Conservation (phyloP, 2,329 filamentous ascomycete genomes). For the Trichocomaceae sp. region DNA sequence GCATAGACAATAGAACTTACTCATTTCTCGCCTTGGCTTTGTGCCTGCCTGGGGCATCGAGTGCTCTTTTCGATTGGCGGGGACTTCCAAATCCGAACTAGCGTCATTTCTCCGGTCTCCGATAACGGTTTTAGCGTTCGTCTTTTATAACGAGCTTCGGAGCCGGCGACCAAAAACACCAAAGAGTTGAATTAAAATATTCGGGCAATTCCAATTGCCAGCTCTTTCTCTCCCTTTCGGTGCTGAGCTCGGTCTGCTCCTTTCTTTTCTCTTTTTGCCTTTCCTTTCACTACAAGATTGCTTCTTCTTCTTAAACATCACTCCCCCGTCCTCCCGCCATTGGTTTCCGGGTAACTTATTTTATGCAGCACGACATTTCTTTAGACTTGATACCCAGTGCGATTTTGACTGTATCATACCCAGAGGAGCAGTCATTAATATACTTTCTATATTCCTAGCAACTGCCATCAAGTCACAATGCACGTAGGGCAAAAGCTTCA, state of each 20-base stretch:
- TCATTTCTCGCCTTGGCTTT: not conserved
- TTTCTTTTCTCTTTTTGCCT: not conserved
- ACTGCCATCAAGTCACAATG: slow-evolving; percentile 54
- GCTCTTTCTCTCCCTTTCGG: not conserved
- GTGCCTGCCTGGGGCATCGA: not conserved
- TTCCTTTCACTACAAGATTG: not conserved
- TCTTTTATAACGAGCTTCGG: not conserved
- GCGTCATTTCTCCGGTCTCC: slow-evolving; percentile 13
- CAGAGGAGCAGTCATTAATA: not conserved
- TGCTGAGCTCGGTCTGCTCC: not conserved
- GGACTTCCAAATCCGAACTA: slow-evolving; percentile 8
- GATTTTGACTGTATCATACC: not conserved
- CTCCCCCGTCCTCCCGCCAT: not conserved
- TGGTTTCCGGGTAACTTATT: not conserved
- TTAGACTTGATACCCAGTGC: not conserved
- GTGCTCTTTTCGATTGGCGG: slow-evolving; percentile 1
- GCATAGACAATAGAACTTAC: not conserved
- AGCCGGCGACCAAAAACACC: not conserved
- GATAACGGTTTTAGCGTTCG: slow-evolving; percentile 9
- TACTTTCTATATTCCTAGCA: not conserved
- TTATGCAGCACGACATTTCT: not conserved
- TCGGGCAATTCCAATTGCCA: not conserved
- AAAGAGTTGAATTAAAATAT: not conserved
- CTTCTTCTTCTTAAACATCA: not conserved
- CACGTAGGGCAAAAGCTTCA: slow-evolving; percentile 90